Conservation (phyloP, 495 filamentous ascomycete species). For the Durotheca rogersii region DNA sequence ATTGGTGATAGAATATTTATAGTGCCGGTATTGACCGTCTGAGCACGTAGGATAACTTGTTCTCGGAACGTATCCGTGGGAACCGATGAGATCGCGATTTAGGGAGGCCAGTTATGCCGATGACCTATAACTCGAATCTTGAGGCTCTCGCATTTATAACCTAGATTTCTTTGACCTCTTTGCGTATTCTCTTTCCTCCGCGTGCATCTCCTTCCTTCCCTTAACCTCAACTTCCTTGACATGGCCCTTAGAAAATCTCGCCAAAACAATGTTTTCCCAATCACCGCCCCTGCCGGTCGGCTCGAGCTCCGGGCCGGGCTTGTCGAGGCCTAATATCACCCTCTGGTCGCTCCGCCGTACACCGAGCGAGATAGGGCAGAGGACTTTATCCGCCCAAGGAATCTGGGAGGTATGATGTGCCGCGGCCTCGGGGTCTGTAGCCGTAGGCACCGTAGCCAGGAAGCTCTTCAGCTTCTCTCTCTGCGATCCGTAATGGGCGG, state of each 20-base stretch:
- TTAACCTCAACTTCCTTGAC: constrained; percentile 57
- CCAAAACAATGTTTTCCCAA: constrained; percentile 68
- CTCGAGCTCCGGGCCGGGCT: constrained; percentile 70
- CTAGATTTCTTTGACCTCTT: constrained; percentile 12
- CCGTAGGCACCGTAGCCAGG: constrained; percentile 44
- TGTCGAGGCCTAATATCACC: constrained; percentile 65
- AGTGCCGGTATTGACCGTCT: too few species aligned
- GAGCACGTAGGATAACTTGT: too few species aligned
- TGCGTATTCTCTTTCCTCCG: constrained; percentile 36
- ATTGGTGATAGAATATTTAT: too few species aligned
- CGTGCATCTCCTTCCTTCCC: constrained; percentile 53
- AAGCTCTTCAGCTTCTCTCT: constrained; percentile 61
- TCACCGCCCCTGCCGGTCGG: constrained; percentile 65
- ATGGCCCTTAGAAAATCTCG: constrained; percentile 61
- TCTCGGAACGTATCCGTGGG: too few species aligned
- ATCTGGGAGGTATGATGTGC: constrained; percentile 45
- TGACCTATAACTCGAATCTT: constrained; percentile 1
- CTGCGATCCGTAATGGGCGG: constrained; percentile 52
- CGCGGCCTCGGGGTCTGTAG: constrained; percentile 13
- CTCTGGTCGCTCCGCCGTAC: constrained; percentile 56
- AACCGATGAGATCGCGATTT: too few species aligned
- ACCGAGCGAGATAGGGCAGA: constrained; percentile 65
- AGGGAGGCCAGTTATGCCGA: too few species aligned
- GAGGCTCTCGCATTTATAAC: constrained; percentile 16
- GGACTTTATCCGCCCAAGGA: constrained; percentile 76